Conservation (phyloP, 225 moss, liverwort and hornwort genomes). For the Straminergon stramineum region DNA sequence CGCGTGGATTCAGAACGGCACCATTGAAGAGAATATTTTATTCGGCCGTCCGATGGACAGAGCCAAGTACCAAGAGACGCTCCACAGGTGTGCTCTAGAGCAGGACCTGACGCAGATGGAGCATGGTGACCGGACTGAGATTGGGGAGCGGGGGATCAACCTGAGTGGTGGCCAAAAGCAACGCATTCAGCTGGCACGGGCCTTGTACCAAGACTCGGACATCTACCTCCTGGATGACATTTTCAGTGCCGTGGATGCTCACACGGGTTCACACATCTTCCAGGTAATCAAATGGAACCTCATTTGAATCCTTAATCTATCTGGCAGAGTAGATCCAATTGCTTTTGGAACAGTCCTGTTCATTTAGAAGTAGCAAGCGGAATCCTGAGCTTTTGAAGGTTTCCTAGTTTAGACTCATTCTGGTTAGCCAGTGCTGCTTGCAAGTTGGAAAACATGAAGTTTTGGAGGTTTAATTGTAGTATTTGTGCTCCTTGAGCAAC, state of each 20-base stretch:
- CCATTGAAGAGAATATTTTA: conserved; percentile 79
- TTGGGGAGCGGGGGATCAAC: conserved; percentile 93
- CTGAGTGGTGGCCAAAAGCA: conserved; percentile 98
- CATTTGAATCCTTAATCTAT: background rate
- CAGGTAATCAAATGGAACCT: conserved; percentile 19
- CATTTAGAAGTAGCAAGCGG: background rate
- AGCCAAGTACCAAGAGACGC: conserved; percentile 36
- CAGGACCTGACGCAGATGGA: conserved; percentile 74
- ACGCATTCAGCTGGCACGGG: conserved; percentile 94
- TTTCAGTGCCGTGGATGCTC: conserved; percentile 98
- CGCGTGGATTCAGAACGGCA: conserved; percentile 91
- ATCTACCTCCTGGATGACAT: conserved; percentile 90
- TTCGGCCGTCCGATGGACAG: conserved; percentile 63
- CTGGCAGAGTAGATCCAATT: background rate
- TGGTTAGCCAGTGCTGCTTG: background rate
- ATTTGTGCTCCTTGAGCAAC: conserved; percentile 2
- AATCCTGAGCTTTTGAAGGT: background rate
- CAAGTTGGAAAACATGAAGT: background rate
- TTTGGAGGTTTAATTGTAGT: background rate
- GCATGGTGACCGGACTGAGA: conserved; percentile 79
- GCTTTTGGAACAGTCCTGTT: background rate
- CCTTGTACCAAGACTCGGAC: conserved; percentile 85
- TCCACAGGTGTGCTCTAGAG: conserved; percentile 58
- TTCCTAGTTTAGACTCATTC: background rate
- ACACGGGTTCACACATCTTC: conserved; percentile 84